phyloP scores from a whole-genome alignment of 257 asterid genomes.

The Fraxinus americana region DNA sequence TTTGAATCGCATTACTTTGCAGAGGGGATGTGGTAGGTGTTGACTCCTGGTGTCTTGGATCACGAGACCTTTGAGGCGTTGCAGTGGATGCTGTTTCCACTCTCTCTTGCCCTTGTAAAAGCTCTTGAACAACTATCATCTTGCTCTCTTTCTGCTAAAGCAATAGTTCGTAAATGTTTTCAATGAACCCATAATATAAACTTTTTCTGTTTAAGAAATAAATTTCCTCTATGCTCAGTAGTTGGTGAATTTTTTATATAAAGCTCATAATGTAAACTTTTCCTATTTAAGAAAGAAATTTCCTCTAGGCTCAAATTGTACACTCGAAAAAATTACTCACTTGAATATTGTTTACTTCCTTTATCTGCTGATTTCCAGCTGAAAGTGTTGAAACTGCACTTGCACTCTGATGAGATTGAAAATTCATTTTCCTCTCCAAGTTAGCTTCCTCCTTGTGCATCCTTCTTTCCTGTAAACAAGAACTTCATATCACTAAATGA shows the following conservation, averaged over 20 bases:
- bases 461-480: slow-evolving; percentile 45
- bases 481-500: background rate
- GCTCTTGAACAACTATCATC: slow-evolving; percentile 13
- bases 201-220: background rate
- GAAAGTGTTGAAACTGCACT: slow-evolving; percentile 14
- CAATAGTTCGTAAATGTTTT: background rate
- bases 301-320: background rate
- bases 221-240: no score
- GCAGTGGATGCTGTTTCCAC: slow-evolving; percentile 21
- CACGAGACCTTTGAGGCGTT: slow-evolving; percentile 24
- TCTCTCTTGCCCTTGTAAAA: slow-evolving; percentile 20
- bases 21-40: background rate
- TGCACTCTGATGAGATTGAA: slow-evolving; percentile 23
- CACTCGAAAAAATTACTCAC: slow-evolving; percentile 4
- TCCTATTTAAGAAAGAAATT: background rate
- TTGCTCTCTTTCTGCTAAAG: slow-evolving; percentile 33
- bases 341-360: slow-evolving; percentile 26
- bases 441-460: slow-evolving; percentile 46
- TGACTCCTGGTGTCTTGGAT: slow-evolving; percentile 1
- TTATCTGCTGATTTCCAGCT: slow-evolving; percentile 23
- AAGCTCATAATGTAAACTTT: background rate
- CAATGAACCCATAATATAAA: background rate
- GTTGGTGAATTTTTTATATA: background rate
- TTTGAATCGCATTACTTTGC: slow-evolving; percentile 8
- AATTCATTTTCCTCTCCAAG: slow-evolving; percentile 36